Evolutionary conservation across 2,329 filamentous ascomycete species (phyloP).

Genomic region (Hypoxylon rubiginosum): DNA sequence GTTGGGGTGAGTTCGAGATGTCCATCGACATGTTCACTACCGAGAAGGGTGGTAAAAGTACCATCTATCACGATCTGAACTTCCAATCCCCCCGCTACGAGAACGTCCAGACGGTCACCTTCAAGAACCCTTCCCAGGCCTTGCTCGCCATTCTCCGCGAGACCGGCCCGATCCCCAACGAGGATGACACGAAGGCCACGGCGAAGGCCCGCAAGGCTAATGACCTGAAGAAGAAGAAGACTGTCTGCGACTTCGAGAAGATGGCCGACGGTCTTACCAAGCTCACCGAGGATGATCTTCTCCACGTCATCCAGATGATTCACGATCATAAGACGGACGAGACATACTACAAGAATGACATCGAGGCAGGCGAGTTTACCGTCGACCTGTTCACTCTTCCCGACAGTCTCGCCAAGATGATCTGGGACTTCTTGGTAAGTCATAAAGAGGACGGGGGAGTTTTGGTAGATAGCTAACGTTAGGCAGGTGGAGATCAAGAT

Average conservation of each 20-base stretch:
- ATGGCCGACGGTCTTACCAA: slow-evolving; percentile 91
- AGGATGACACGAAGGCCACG: slow-evolving; percentile 73
- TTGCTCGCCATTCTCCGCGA: slow-evolving; percentile 84
- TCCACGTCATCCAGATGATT: slow-evolving; percentile 97
- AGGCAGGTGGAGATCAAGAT: slow-evolving; percentile 50
- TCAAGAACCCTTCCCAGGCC: slow-evolving; percentile 94
- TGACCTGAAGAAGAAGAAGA: slow-evolving; percentile 81
- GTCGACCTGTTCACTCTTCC: slow-evolving; percentile 98
- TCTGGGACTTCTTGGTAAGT: slow-evolving; percentile 86
- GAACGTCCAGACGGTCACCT: slow-evolving; percentile 81
- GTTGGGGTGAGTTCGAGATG: slow-evolving; percentile 99
- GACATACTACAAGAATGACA: slow-evolving; percentile 96
- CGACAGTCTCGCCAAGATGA: slow-evolving; percentile 87
- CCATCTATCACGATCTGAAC: slow-evolving; percentile 90
- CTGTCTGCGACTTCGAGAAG: slow-evolving; percentile 90
- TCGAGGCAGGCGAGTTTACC: slow-evolving; percentile 97
- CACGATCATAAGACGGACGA: slow-evolving; percentile 96
- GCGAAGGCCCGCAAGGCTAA: slow-evolving; percentile 71
- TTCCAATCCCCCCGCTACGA: slow-evolving; percentile 88
- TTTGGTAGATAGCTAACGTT: slow-evolving; percentile 21
- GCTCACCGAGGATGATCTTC: slow-evolving; percentile 90
- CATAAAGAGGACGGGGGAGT: not conserved
- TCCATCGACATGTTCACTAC: slow-evolving; percentile 83
- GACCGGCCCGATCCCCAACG: slow-evolving; percentile 85
- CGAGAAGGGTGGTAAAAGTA: slow-evolving; percentile 86